phyloP scores from a whole-genome alignment of 2,329 filamentous ascomycete genomes.

The Ceratocystis ficicola region DNA sequence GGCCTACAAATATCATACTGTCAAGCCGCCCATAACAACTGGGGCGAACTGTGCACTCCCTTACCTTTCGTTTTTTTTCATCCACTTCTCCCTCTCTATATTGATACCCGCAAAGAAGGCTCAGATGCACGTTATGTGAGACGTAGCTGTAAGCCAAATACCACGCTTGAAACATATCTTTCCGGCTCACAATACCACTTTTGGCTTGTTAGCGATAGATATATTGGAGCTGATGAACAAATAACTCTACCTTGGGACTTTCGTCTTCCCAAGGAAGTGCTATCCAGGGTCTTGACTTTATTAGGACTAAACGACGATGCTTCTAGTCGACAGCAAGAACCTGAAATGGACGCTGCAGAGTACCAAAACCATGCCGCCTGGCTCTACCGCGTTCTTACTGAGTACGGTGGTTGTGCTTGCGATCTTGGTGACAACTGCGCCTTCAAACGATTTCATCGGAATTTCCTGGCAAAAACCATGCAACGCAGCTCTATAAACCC shows the following conservation, averaged over 20 bases:
- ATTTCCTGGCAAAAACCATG: conserved; percentile 38
- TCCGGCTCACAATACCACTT: conserved; percentile 73
- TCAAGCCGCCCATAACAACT: conserved; percentile 51
- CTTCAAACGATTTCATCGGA: conserved; percentile 51
- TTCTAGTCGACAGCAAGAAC: conserved; percentile 35
- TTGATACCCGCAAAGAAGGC: conserved; percentile 81
- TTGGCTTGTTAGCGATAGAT: conserved; percentile 74
- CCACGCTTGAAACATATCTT: conserved; percentile 75
- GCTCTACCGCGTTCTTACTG: conserved; percentile 58
- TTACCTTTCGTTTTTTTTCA: conserved; percentile 78
- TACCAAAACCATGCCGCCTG: conserved; percentile 50
- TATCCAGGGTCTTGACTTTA: conserved; percentile 43
- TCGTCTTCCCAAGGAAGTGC: conserved; percentile 44
- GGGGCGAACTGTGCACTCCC: conserved; percentile 52
- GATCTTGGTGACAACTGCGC: conserved; percentile 50
- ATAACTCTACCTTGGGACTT: conserved; percentile 59
- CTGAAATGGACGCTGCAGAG: conserved; percentile 47
- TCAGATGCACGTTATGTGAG: conserved; percentile 80
- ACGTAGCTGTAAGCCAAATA: conserved; percentile 81
- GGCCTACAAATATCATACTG: conserved; percentile 64
- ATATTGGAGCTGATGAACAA: conserved; percentile 53
- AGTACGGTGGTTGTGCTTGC: conserved; percentile 71
- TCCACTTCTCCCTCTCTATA: conserved; percentile 75
- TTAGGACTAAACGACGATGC: conserved; percentile 53
- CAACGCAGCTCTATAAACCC: conserved; percentile 26